phyloP scores from a whole-genome alignment of 768 basidiomycete species.

The Trametes cinnabarina region DNA sequence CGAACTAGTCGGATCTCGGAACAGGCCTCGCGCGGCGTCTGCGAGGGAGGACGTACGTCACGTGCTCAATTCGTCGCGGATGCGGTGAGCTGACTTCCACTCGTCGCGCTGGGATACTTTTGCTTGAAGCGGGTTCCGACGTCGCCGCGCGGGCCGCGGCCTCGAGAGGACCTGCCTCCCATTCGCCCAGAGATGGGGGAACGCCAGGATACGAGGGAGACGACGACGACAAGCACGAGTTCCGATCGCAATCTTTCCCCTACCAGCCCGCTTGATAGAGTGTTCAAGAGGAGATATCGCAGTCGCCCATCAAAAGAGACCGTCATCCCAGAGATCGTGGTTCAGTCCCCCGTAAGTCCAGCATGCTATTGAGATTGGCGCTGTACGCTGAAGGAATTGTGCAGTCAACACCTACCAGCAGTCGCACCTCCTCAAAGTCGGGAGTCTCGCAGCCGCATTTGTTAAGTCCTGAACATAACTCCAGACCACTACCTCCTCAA shows the following conservation, averaged over 20 bases:
- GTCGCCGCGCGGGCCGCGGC: conserved; percentile 22
- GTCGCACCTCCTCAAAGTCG: conserved; percentile 18
- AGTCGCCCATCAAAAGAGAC: conserved; percentile 12
- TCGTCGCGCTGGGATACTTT: not conserved
- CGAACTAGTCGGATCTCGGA: conserved; percentile 20
- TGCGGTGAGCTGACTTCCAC: conserved; percentile 10
- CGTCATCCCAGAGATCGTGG: conserved; percentile 24
- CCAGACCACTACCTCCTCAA: conserved; percentile 13
- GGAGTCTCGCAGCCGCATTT: conserved; percentile 24
- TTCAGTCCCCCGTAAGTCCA: conserved; percentile 27
- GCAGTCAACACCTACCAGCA: conserved; percentile 24
- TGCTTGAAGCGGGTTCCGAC: conserved; percentile 10
- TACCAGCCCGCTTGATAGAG: conserved; percentile 15
- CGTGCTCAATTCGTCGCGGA: not conserved
- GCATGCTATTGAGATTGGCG: not conserved
- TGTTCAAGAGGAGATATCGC: conserved; percentile 22
- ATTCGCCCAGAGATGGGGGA: not conserved
- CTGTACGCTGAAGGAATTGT: not conserved
- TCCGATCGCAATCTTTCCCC: conserved; percentile 3
- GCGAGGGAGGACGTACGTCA: conserved; percentile 23
- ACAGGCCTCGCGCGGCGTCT: not conserved
- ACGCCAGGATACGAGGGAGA: conserved; percentile 3
- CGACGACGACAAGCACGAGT: not conserved
- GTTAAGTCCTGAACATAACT: conserved; percentile 30
- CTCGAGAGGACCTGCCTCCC: conserved; percentile 12